These are phyloP conservation scores for Penicillium capsulatum DNA, from an alignment of 2,329 filamentous ascomycete genomes.

Conservation along the genomic window DNA sequence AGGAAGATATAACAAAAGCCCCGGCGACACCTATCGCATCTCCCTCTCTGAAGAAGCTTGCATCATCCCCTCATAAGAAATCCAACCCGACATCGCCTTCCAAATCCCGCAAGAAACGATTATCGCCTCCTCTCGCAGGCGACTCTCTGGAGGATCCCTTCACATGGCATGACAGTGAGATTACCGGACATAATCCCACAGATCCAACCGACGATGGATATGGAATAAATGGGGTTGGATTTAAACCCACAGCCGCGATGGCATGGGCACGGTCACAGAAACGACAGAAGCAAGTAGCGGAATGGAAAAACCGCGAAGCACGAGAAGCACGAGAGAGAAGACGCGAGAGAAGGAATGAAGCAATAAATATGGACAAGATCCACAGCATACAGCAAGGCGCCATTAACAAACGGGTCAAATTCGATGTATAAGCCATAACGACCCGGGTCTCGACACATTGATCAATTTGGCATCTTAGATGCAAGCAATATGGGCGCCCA, in stretches of 20 bases:
- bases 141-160: slow-evolving; percentile 31
- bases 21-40: slow-evolving; percentile 10
- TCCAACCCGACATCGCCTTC: slow-evolving; percentile 16
- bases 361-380: slow-evolving; percentile 24
- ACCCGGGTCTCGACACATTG: too few species aligned
- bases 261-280: slow-evolving; percentile 54
- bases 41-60: slow-evolving; percentile 19
- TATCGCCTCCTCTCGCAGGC: slow-evolving; percentile 33
- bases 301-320: slow-evolving; percentile 58
- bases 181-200: slow-evolving; percentile 56
- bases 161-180: slow-evolving; percentile 58
- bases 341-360: slow-evolving; percentile 47
- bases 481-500: slow-evolving; percentile 4
- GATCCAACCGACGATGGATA: slow-evolving; percentile 60
- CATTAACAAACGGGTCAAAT: slow-evolving; percentile 42
- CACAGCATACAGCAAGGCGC: slow-evolving; percentile 27
- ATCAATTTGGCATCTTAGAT: background rate
- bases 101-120: slow-evolving; percentile 25
- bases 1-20: slow-evolving; percentile 1
- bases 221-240: slow-evolving; percentile 62
- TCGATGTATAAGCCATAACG: slow-evolving; percentile 33
- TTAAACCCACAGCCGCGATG: slow-evolving; percentile 57
- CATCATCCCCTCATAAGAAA: slow-evolving; percentile 24
- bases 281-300: slow-evolving; percentile 55
- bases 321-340: slow-evolving; percentile 56